These are phyloP conservation scores for Diddensiella caesifluorescens DNA, from an alignment of 805 yeast genomes.

Conservation along the genomic window DNA sequence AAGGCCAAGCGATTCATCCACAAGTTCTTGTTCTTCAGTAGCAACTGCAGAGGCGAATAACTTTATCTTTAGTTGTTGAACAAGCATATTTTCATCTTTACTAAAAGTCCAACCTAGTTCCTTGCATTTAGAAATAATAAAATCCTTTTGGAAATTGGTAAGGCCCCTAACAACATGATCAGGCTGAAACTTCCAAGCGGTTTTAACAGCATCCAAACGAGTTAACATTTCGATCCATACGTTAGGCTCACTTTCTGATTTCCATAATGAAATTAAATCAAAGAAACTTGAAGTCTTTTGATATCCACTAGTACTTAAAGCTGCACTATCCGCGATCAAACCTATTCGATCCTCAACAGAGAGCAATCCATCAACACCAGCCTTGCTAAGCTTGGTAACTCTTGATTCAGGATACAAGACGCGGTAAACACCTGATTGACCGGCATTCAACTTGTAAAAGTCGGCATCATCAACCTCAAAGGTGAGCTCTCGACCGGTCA, in stretches of 20 bases:
- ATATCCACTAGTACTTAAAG: constrained; percentile 50
- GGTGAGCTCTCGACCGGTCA: constrained; percentile 46
- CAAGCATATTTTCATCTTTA: constrained; percentile 43
- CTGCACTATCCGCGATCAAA: constrained; percentile 54
- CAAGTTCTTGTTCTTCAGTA: constrained; percentile 32
- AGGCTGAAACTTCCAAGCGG: constrained; percentile 47
- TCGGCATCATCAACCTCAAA: constrained; percentile 39
- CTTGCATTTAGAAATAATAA: constrained; percentile 50
- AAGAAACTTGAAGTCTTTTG: constrained; percentile 45
- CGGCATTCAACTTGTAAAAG: constrained; percentile 57
- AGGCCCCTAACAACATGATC: constrained; percentile 38
- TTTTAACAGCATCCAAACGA: constrained; percentile 38
- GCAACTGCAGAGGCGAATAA: constrained; percentile 37
- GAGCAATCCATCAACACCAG: constrained; percentile 47
- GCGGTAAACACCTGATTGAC: constrained; percentile 57
- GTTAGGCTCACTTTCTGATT: constrained; percentile 42
- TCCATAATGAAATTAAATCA: constrained; percentile 47
- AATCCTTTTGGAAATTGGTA: constrained; percentile 43
- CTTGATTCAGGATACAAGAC: constrained; percentile 49
- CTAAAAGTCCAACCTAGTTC: constrained; percentile 62
- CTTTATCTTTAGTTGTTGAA: constrained; percentile 61
- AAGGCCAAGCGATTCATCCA: constrained; percentile 33
- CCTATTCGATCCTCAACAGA: constrained; percentile 60
- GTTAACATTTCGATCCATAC: constrained; percentile 50
- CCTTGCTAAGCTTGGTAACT: constrained; percentile 47